These are phyloP conservation scores for Hortaea werneckii DNA, from an alignment of 2,329 filamentous ascomycete genomes.

Conservation along the genomic window DNA sequence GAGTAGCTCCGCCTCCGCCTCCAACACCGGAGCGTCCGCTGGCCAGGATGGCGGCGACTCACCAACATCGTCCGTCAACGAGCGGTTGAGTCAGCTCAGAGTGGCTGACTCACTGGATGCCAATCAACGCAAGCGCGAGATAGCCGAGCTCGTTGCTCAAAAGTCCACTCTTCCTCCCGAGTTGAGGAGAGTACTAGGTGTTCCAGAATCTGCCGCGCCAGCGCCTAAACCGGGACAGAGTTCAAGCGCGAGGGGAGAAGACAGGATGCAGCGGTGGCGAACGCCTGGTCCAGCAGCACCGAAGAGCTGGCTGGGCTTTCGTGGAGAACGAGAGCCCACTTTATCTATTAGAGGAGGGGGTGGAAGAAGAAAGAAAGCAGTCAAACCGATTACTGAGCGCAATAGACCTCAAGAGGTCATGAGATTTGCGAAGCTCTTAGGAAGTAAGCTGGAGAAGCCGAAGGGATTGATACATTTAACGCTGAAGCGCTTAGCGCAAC, in stretches of 20 bases:
- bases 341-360: conserved; percentile 10
- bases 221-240: conserved; percentile 32
- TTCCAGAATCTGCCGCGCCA: conserved; percentile 37
- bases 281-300: conserved; percentile 38
- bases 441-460: conserved; percentile 2
- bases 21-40: conserved; percentile 1
- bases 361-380: conserved; percentile 2
- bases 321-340: conserved; percentile 10
- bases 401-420: conserved; percentile 16
- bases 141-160: conserved; percentile 32
- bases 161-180: conserved; percentile 34
- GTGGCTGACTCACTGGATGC: conserved; percentile 31
- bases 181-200: conserved; percentile 34
- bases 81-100: conserved; percentile 38
- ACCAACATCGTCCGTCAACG: conserved; percentile 32
- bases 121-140: conserved; percentile 30
- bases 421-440: conserved; percentile 16
- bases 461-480: conserved; percentile 40
- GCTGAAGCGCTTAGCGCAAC: conserved; percentile 43
- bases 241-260: not conserved
- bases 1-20: conserved; percentile 19
- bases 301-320: conserved; percentile 32
- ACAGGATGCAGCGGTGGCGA: conserved; percentile 9
- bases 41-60: conserved; percentile 10
- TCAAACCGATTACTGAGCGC: conserved; percentile 6